phyloP scores from a whole-genome alignment of 108 stramenopile species.

The Conticribra guillardii region DNA sequence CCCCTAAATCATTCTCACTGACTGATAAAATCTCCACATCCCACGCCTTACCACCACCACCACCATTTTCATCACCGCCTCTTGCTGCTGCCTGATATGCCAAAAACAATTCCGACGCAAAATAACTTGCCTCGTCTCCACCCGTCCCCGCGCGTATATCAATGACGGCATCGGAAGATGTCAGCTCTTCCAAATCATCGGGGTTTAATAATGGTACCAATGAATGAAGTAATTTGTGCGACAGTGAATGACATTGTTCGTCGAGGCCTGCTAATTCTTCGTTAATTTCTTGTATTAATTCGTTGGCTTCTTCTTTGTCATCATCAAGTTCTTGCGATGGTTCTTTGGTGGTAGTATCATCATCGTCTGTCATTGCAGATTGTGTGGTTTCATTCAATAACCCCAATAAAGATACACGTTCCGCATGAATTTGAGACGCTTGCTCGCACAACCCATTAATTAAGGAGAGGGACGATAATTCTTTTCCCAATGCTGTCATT shows the following conservation, averaged over 20 bases:
- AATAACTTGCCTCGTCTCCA: constrained; percentile 95
- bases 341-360: constrained; percentile 49
- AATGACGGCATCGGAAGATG: constrained; percentile 78
- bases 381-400: constrained; percentile 58
- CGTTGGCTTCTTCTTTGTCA: constrained; percentile 56
- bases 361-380: constrained; percentile 22
- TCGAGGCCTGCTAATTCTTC: constrained; percentile 17
- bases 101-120: constrained; percentile 86
- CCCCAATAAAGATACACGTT: constrained; percentile 56
- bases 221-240: constrained; percentile 56
- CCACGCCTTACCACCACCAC: constrained; percentile 50
- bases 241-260: constrained; percentile 24
- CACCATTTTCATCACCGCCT: constrained; percentile 27
- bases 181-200: constrained; percentile 58
- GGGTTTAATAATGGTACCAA: constrained; percentile 74
- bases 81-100: constrained; percentile 85
- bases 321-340: constrained; percentile 23
- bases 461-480: constrained; percentile 61
- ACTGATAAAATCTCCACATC: constrained; percentile 70
- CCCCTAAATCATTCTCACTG: constrained; percentile 75
- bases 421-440: constrained; percentile 43
- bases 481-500: constrained; percentile 63
- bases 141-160: constrained; percentile 97
- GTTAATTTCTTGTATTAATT: constrained; percentile 57
- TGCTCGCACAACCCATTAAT: constrained; percentile 49